phyloP scores from a whole-genome alignment of 805 yeast species.

The Kluyveromyces nonfermentans region DNA sequence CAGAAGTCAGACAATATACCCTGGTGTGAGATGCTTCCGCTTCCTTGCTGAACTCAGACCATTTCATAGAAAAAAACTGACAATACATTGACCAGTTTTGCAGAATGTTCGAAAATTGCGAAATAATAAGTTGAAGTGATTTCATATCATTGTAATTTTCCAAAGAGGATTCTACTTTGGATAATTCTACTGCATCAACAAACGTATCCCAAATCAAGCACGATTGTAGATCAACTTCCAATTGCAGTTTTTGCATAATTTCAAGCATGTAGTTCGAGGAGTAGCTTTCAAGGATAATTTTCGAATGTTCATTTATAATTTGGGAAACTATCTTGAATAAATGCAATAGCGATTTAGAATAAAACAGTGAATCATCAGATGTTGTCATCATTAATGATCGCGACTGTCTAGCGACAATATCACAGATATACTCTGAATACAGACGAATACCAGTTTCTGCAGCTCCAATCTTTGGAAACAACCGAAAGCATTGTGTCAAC shows the following conservation, averaged over 20 bases:
- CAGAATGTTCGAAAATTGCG: constrained; percentile 57
- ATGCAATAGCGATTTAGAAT: constrained; percentile 51
- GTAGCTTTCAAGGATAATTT: constrained; percentile 64
- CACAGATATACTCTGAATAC: constrained; percentile 80
- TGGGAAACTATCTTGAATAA: constrained; percentile 77
- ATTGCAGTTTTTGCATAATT: constrained; percentile 66
- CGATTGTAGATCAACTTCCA: constrained; percentile 88
- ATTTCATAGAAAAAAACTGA: constrained; percentile 59
- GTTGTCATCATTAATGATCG: constrained; percentile 47
- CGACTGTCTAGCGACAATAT: constrained; percentile 71
- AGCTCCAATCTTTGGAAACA: constrained; percentile 79
- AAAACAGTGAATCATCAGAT: constrained; percentile 39
- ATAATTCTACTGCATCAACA: constrained; percentile 41
- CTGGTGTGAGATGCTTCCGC: constrained; percentile 7
- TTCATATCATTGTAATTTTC: background rate
- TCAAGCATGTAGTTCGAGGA: constrained; percentile 51
- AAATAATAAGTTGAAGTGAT: background rate
- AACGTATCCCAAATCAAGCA: constrained; percentile 82
- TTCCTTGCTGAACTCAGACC: constrained; percentile 38
- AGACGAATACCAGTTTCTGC: constrained; percentile 62
- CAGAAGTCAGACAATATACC: constrained; percentile 21
- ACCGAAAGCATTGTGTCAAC: constrained; percentile 69
- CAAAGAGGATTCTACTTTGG: background rate
- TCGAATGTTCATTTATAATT: constrained; percentile 79
- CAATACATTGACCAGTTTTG: constrained; percentile 81